Evolutionary conservation across 305 asterid species (phyloP), one percentile per base, ranked within the genome.

Genomic region (Fraxinus angustifolia): DNA sequence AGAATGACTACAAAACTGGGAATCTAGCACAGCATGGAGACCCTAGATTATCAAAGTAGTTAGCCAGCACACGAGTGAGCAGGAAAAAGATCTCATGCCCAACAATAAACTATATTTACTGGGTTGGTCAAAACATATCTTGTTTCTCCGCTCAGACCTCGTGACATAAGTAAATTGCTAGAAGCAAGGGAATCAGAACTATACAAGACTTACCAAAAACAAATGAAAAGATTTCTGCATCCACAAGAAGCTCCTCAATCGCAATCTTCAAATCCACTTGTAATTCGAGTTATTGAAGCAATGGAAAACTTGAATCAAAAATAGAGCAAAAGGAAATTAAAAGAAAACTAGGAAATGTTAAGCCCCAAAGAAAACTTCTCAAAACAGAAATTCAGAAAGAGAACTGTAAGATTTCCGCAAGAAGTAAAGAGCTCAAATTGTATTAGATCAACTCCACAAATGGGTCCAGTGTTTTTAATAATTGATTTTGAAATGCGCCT

Each of bases 231-330:
- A 36, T 19, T 78, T 72, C n/a, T 38, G 62, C 40, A 68, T 78
- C 17, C 70, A 82, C 76, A 81, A 35, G 16, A 73, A 70, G 75
- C 75, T 77, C 74, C 70, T 38, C 42, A 10, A 38, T 26, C 45
- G 11, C 82, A 30, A 45, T 70, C 58, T 70, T 31, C 78, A 75
- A 70, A 65, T n/a, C 33, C 19, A 72, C 53, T 50, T 31, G 28
- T 48, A 68, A 72, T 34, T 50, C 73, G 31, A 11, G 14, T 77
- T 70, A 23, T 40, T 65, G 77, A 68, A 65, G 78, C 8, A 33
- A 58, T 68, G 38, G 81, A 38, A 36, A 28, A 78, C 70, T 73
- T 73, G 60, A 67, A 42, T 6, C 82, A 48, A 83, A 34, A 48
- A 65, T 35, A 23, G 65, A 62, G 16, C 0, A 11, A 48, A 65